A percentile compares a stretch with the other conserved stretches of the same genome.
Conservation (phyloP, 179 eudicot species). For the Beta macrorhiza region DNA sequence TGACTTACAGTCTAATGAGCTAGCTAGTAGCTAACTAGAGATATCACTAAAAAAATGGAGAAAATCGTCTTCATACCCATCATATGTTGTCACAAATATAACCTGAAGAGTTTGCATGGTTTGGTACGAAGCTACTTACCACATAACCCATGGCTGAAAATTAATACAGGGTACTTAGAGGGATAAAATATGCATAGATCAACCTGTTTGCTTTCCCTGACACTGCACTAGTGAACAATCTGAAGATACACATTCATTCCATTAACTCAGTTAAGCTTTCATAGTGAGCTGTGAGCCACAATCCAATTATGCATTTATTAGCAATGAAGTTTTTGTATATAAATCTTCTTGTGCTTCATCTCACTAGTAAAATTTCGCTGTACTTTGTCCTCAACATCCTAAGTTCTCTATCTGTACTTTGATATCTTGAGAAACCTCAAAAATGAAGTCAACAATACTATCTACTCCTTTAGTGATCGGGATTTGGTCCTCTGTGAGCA, state of each 20-base stretch:
- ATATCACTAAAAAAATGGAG: too few species aligned
- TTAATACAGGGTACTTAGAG: not conserved
- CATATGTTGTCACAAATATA: not conserved
- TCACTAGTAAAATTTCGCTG: slow-evolving; percentile 15
- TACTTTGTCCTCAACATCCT: slow-evolving; percentile 30
- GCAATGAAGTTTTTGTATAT: not conserved
- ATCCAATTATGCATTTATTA: slow-evolving; percentile 3
- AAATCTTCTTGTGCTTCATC: slow-evolving; percentile 18
- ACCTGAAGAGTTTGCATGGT: slow-evolving; percentile 5
- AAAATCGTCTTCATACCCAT: not conserved
- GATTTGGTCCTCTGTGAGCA: not conserved
- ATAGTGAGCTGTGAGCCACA: slow-evolving; percentile 20
- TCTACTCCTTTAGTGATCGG: slow-evolving; percentile 7
- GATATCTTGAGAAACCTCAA: slow-evolving; percentile 17
- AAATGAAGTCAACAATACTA: slow-evolving; percentile 4
- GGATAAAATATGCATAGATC: not conserved
- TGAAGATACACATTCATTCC: not conserved
- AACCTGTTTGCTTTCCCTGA: not conserved
- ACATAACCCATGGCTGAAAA: not conserved
- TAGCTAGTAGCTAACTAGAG: too few species aligned
- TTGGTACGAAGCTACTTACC: not conserved
- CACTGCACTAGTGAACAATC: not conserved
- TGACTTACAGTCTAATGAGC: not conserved
- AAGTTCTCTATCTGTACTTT: slow-evolving; percentile 29
- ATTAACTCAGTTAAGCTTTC: slow-evolving; percentile 18